These are phyloP conservation scores for Brassica carinata DNA, from an alignment of 345 rosid species.

Conservation along the genomic window DNA sequence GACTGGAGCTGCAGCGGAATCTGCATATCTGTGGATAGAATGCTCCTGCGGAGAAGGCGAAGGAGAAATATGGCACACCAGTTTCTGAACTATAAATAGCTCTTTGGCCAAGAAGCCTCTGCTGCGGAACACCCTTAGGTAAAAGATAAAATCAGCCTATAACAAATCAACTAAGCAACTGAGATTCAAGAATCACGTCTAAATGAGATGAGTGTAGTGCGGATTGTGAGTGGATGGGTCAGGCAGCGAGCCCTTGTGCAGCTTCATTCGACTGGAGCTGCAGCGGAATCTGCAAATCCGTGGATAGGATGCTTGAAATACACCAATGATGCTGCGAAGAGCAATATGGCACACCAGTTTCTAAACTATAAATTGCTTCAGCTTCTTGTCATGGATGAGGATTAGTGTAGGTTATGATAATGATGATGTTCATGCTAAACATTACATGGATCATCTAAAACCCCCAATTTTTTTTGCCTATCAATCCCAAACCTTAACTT, in stretches of 20 bases:
- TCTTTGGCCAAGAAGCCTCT: slow-evolving; percentile 47
- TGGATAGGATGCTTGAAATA: slow-evolving; percentile 58
- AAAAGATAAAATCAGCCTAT: slow-evolving; percentile 20
- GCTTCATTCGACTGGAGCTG: slow-evolving; percentile 91
- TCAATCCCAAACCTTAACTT: background rate
- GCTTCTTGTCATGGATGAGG: background rate
- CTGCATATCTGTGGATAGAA: slow-evolving; percentile 79
- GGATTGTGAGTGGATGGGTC: slow-evolving; percentile 79
- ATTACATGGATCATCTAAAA: slow-evolving; percentile 13
- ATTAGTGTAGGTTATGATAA: background rate
- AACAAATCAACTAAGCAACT: background rate
- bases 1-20: slow-evolving; percentile 92
- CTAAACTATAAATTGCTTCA: slow-evolving; percentile 25
- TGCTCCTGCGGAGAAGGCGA: slow-evolving; percentile 85
- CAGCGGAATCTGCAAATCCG: slow-evolving; percentile 88
- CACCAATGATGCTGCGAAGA: slow-evolving; percentile 52
- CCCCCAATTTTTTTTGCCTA: background rate
- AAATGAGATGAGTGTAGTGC: background rate
- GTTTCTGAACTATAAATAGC: slow-evolving; percentile 26
- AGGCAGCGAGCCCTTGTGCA: slow-evolving; percentile 70
- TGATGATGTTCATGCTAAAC: slow-evolving; percentile 19
- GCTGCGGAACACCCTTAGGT: slow-evolving; percentile 87
- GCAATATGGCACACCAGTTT: slow-evolving; percentile 49
- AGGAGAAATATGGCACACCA: slow-evolving; percentile 46
- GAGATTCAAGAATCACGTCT: slow-evolving; percentile 3